Percentiles rank a stretch among this genome's conserved stretches.
These are phyloP conservation scores for Macadamia tetraphylla DNA, from an alignment of 164 flowering plant genomes.

Conservation along the genomic window DNA sequence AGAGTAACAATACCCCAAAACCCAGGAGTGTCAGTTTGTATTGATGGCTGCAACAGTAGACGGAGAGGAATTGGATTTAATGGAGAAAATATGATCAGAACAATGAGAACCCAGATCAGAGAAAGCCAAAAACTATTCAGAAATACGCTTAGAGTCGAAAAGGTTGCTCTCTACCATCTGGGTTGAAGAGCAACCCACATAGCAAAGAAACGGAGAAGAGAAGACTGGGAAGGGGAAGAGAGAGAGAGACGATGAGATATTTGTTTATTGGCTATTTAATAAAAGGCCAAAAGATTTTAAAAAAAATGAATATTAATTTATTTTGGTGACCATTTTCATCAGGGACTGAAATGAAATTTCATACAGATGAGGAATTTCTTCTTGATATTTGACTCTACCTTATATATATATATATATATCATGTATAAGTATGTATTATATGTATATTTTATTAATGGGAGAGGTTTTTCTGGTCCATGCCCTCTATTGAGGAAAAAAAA, in stretches of 20 bases:
- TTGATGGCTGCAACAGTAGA: slow-evolving; percentile 1
- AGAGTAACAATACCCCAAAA: neutral
- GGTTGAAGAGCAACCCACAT: slow-evolving; percentile 9
- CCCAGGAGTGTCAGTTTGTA: neutral
- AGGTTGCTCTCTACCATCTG: slow-evolving; percentile 8
- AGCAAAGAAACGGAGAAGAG: slow-evolving; percentile 10
- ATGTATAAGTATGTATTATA: no score
- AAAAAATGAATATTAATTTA: no score
- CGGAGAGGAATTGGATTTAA: slow-evolving; percentile 6
- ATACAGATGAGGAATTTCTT: no score
- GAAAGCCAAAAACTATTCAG: neutral
- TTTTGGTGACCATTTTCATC: no score
- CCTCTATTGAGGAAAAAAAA: no score
- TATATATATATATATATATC: no score
- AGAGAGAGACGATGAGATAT: neutral
- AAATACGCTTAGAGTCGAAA: slow-evolving; percentile 6
- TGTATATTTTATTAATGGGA: no score
- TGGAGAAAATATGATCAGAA: slow-evolving; percentile 14
- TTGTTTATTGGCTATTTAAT: slow-evolving; percentile 4
- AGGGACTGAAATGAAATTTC: no score
- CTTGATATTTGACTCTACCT: no score
- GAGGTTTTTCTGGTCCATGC: no score
- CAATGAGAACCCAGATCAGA: slow-evolving; percentile 17
- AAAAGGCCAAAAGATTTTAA: no score
- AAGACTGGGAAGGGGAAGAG: neutral